These are phyloP conservation scores for Fusarium sp. DNA, from an alignment of 2,329 filamentous ascomycete genomes.

Conservation along the genomic window DNA sequence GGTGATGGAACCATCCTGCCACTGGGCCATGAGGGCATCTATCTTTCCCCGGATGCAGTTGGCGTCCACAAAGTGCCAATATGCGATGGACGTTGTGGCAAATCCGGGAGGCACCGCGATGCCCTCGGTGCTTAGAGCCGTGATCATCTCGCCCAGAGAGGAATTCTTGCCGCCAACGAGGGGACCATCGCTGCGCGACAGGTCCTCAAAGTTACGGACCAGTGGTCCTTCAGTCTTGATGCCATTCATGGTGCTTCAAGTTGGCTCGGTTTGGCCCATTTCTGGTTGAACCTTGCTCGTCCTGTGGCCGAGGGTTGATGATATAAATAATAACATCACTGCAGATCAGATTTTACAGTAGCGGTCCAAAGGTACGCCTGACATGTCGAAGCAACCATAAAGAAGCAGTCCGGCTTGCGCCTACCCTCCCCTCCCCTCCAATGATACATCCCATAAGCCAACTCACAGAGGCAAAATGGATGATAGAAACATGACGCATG, in stretches of 20 bases:
- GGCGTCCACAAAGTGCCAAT: slow-evolving; percentile 47
- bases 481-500: background rate
- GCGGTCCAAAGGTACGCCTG: background rate
- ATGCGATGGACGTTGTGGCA: slow-evolving; percentile 48
- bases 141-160: slow-evolving; percentile 52
- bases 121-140: slow-evolving; percentile 40
- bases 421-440: background rate
- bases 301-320: background rate
- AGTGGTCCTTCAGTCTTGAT: slow-evolving; percentile 1
- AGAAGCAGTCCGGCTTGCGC: background rate
- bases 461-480: background rate
- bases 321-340: background rate
- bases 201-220: slow-evolving; percentile 8
- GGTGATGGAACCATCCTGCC: slow-evolving; percentile 42
- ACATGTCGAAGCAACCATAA: background rate
- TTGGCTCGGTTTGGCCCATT: background rate
- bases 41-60: slow-evolving; percentile 48
- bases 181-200: slow-evolving; percentile 12
- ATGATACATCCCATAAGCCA: background rate
- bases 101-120: slow-evolving; percentile 49
- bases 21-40: slow-evolving; percentile 40
- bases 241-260: background rate
- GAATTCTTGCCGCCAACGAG: slow-evolving; percentile 52
- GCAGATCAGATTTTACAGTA: background rate
- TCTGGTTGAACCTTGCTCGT: background rate